Evolutionary conservation across 345 rosid species (phyloP).

Genomic region (Cochlearia excelsa): DNA sequence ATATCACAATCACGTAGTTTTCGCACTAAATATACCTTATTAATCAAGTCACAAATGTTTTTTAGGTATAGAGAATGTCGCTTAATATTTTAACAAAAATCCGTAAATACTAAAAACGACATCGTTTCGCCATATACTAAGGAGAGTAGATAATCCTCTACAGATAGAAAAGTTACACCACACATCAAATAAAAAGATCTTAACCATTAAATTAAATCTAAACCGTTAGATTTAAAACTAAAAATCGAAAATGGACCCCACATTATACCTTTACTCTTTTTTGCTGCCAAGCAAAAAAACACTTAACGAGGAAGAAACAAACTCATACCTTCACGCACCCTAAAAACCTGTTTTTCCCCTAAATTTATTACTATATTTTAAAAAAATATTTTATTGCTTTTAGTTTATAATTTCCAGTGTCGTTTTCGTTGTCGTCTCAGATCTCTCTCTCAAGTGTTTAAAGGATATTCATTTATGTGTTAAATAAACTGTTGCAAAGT

Average conservation of each 20-base stretch:
- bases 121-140: background rate
- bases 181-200: conserved; percentile 1
- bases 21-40: no score
- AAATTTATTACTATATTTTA: background rate
- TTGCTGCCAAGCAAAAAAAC: conserved; percentile 18
- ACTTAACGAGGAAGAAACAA: conserved; percentile 38
- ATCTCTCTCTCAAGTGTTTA: no score
- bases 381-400: no score
- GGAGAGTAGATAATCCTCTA: conserved; percentile 7
- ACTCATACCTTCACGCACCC: conserved; percentile 21
- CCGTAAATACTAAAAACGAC: background rate
- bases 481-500: conserved; percentile 22
- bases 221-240: conserved; percentile 28
- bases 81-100: background rate
- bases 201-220: conserved; percentile 12
- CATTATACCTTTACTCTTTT: conserved; percentile 26
- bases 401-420: no score
- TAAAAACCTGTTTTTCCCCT: background rate
- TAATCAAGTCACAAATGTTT: no score
- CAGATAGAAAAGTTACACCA: conserved; percentile 16
- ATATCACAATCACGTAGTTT: no score
- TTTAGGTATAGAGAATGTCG: conserved; percentile 20
- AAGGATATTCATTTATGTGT: conserved; percentile 14
- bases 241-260: conserved; percentile 30
- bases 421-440: no score